These are phyloP conservation scores for Beauveria brongniartii DNA, from an alignment of 2,329 filamentous ascomycete species.

Conservation along the genomic window DNA sequence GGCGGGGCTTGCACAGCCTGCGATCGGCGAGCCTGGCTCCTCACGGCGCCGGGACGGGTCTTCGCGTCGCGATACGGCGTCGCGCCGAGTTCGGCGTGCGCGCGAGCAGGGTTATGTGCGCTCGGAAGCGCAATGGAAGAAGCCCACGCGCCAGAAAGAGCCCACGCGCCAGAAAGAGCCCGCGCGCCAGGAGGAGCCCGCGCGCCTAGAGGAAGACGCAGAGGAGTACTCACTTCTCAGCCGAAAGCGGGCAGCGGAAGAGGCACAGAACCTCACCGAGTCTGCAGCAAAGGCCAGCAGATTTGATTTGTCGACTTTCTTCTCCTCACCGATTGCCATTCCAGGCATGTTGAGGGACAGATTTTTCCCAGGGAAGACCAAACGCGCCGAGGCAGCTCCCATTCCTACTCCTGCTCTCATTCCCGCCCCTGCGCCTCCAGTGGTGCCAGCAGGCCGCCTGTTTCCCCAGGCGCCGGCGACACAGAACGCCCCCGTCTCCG, in stretches of 20 bases:
- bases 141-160: neutral
- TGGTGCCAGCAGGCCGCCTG: slow-evolving; percentile 30
- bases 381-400: slow-evolving; percentile 12
- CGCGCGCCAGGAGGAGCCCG: neutral
- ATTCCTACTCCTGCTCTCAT: slow-evolving; percentile 8
- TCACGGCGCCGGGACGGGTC: too few relatives aligned
- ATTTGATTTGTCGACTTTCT: slow-evolving; percentile 46
- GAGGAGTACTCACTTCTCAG: slow-evolving; percentile 40
- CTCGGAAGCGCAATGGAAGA: too few relatives aligned
- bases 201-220: slow-evolving; percentile 8
- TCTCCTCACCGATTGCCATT: slow-evolving; percentile 45
- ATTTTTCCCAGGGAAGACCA: slow-evolving; percentile 20
- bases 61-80: too few relatives aligned
- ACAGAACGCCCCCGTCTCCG: neutral
- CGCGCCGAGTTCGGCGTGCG: too few relatives aligned
- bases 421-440: slow-evolving; percentile 9
- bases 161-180: neutral
- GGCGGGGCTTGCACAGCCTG: neutral
- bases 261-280: slow-evolving; percentile 11
- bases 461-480: slow-evolving; percentile 25
- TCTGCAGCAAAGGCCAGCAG: slow-evolving; percentile 22
- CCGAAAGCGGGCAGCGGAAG: slow-evolving; percentile 15
- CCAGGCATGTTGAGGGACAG: slow-evolving; percentile 27
- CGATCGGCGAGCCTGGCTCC: slow-evolving; percentile 13
- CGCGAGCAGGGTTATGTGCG: too few relatives aligned